phyloP scores from a whole-genome alignment of 257 asterid species.

The Rauvolfia tetraphylla region DNA sequence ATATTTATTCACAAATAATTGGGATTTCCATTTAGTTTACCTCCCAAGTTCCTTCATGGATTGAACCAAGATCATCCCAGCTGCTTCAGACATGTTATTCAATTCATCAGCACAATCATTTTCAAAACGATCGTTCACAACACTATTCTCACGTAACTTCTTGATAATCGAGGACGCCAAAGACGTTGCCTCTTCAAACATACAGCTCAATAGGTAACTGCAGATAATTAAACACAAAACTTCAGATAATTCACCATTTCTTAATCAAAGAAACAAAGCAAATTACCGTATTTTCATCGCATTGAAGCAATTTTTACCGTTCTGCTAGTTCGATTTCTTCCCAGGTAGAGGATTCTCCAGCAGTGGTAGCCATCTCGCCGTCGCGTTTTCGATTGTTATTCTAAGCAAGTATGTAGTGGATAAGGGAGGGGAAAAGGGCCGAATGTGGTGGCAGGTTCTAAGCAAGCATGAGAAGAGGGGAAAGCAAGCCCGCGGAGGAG shows the following conservation, averaged over 20 bases:
- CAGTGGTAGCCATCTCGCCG: neutral
- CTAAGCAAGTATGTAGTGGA: too few relatives aligned
- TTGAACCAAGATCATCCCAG: slow-evolving; percentile 88
- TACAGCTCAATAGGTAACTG: slow-evolving; percentile 70
- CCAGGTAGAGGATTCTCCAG: neutral
- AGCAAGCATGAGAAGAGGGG: too few relatives aligned
- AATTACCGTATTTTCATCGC: neutral
- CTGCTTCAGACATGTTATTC: slow-evolving; percentile 68
- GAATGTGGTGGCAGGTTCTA: too few relatives aligned
- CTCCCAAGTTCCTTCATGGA: slow-evolving; percentile 60
- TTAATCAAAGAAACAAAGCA: neutral
- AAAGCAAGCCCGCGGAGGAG: too few relatives aligned
- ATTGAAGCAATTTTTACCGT: neutral
- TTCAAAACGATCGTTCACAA: slow-evolving; percentile 11
- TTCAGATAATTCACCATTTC: neutral
- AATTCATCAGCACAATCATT: slow-evolving; percentile 33
- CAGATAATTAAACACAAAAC: slow-evolving; percentile 7
- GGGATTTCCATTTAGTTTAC: slow-evolving; percentile 29
- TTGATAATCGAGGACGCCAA: slow-evolving; percentile 53
- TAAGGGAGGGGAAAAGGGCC: too few relatives aligned
- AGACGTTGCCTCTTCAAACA: slow-evolving; percentile 63
- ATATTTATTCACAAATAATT: neutral
- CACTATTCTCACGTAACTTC: slow-evolving; percentile 32
- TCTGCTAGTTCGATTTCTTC: slow-evolving; percentile 5
- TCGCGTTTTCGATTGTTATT: neutral